phyloP scores from a whole-genome alignment of 192 early-diverging fungal genomes.

The Rhizoclosmatium globosum region DNA sequence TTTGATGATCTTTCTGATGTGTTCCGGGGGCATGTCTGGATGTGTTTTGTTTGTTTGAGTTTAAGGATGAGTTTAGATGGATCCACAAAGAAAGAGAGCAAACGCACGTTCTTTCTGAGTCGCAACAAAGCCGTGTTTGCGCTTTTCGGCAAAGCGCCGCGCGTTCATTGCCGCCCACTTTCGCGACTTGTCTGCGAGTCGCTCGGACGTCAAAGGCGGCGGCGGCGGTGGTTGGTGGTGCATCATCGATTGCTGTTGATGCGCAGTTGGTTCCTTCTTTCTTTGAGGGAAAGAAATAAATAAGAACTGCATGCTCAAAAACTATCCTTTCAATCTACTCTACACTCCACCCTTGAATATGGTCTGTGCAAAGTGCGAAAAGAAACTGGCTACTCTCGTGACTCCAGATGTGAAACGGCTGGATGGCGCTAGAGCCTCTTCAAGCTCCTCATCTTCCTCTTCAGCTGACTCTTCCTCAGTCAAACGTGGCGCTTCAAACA shows the following conservation, averaged over 20 bases:
- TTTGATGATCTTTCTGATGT: constrained; percentile 96
- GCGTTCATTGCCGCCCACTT: constrained; percentile 94
- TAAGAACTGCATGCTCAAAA: no score
- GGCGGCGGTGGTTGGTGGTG: constrained; percentile 5
- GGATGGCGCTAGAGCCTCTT: not conserved
- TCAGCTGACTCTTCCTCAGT: not conserved
- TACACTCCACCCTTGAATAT: constrained; percentile 18
- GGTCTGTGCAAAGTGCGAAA: constrained; percentile 60
- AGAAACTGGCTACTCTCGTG: constrained; percentile 50
- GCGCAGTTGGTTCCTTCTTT: not conserved
- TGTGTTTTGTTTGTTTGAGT: no score
- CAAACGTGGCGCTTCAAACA: constrained; percentile 34
- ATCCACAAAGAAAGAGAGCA: no score
- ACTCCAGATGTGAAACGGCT: constrained; percentile 39
- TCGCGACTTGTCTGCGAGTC: constrained; percentile 80
- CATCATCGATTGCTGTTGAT: not conserved
- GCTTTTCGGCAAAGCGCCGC: constrained; percentile 92
- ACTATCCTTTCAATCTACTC: not conserved
- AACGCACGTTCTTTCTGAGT: constrained; percentile 78
- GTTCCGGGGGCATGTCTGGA: constrained; percentile 97
- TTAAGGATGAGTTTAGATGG: no score
- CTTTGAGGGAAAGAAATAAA: not conserved
- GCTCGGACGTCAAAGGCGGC: constrained; percentile 12
- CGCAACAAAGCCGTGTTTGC: constrained; percentile 93
- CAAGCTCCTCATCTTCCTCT: not conserved